Evolutionary conservation across 176 grass and related monocot genomes (phyloP).

Genomic region (Poa pratensis): DNA sequence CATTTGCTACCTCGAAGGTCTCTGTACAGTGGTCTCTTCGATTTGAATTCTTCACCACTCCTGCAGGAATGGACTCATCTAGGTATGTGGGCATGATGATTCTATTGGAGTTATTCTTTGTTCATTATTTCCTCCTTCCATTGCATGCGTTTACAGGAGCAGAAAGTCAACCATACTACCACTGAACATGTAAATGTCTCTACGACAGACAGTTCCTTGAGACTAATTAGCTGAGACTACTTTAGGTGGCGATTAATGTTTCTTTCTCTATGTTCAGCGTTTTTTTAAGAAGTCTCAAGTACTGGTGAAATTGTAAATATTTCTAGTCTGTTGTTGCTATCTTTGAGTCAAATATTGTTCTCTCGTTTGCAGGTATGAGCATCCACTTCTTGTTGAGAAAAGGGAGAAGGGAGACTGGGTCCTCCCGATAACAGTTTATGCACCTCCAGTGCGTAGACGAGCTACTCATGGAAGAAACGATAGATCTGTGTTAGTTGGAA

Average conservation of each 20-base stretch:
- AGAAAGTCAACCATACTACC: too few relatives aligned
- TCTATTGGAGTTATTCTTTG: background rate
- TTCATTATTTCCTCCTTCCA: too few relatives aligned
- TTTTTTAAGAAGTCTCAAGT: background rate
- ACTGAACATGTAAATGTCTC: too few relatives aligned
- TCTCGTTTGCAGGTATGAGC: conserved; percentile 70
- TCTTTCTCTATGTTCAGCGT: background rate
- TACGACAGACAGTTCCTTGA: too few relatives aligned
- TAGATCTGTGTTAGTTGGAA: conserved; percentile 63
- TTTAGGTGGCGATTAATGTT: background rate
- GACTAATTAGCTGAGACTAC: too few relatives aligned
- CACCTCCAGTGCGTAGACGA: conserved; percentile 71
- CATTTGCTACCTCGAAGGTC: conserved; percentile 85
- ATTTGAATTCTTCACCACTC: conserved; percentile 94
- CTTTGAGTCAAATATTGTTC: conserved; percentile 8
- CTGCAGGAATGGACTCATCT: conserved; percentile 68
- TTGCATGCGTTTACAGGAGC: too few relatives aligned
- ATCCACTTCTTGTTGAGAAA: conserved; percentile 84
- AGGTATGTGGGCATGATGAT: conserved; percentile 50
- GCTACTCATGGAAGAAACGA: conserved; percentile 70
- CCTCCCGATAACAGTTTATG: conserved; percentile 84
- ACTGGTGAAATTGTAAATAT: background rate
- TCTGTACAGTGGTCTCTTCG: conserved; percentile 90
- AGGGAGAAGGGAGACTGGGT: conserved; percentile 97
- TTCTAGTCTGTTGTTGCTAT: conserved; percentile 22